These are phyloP conservation scores for Pseudocercospora pini-densiflorae DNA, from an alignment of 2,329 filamentous ascomycete species.

Conservation along the genomic window DNA sequence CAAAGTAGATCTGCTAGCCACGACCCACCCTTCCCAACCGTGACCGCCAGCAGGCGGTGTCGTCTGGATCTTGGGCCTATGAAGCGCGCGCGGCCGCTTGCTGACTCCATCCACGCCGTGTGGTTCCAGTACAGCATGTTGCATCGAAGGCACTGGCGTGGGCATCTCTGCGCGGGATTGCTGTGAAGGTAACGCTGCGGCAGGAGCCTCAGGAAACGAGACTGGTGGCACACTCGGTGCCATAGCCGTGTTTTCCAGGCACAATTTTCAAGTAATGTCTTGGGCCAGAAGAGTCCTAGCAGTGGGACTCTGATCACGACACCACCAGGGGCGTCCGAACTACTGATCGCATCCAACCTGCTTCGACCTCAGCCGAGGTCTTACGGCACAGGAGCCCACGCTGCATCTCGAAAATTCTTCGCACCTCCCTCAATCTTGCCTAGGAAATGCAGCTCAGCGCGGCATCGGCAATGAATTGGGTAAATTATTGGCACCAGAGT, in stretches of 20 bases:
- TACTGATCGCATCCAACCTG: not conserved
- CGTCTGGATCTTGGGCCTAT: not conserved
- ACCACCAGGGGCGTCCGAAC: not conserved
- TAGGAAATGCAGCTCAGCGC: not conserved
- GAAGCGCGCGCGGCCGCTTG: not conserved
- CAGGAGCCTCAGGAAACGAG: not conserved
- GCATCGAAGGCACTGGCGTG: not conserved
- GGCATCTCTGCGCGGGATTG: not conserved
- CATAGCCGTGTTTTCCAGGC: not conserved
- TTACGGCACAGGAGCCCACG: not conserved
- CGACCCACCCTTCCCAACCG: not conserved
- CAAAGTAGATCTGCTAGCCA: not conserved
- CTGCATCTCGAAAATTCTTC: not conserved
- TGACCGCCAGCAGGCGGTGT: not conserved
- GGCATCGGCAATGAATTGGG: constrained; percentile 6
- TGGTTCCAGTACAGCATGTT: not conserved
- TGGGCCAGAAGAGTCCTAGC: not conserved
- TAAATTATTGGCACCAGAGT: not conserved
- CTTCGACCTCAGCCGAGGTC: not conserved
- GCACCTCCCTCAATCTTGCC: not conserved
- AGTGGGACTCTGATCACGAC: not conserved
- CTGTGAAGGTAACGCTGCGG: not conserved
- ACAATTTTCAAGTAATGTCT: not conserved
- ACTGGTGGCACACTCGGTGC: not conserved
- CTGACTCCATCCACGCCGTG: not conserved